A percentile compares a stretch with the other conserved stretches of the same genome.
These are phyloP conservation scores for Acmispon strigosus DNA, from an alignment of 306 rosid genomes.

Conservation along the genomic window DNA sequence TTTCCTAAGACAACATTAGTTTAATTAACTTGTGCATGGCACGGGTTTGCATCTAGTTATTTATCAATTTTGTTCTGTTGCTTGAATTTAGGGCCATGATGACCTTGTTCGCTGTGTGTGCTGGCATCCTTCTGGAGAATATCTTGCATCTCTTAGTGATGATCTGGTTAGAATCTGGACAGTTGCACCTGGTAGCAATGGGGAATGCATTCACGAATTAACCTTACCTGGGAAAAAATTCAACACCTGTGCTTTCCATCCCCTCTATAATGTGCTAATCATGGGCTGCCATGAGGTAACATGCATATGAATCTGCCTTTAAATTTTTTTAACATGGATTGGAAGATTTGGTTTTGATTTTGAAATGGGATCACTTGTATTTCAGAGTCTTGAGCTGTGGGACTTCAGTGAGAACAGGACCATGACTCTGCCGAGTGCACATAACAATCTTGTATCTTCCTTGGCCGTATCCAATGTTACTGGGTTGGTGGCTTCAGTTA, in stretches of 20 bases:
- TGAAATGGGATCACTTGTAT: background rate
- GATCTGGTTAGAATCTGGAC: slow-evolving; percentile 59
- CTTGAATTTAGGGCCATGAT: slow-evolving; percentile 61
- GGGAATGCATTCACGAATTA: slow-evolving; percentile 46
- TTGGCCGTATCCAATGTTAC: slow-evolving; percentile 50
- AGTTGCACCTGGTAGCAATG: slow-evolving; percentile 42
- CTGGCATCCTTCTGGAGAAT: slow-evolving; percentile 69
- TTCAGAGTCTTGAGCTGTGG: slow-evolving; percentile 68
- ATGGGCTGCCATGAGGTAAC: slow-evolving; percentile 57
- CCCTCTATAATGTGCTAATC: slow-evolving; percentile 43
- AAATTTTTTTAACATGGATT: background rate
- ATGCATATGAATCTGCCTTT: background rate
- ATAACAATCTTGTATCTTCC: slow-evolving; percentile 52
- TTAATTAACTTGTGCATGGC: too few species aligned
- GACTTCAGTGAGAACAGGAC: slow-evolving; percentile 50
- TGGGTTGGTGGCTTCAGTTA: slow-evolving; percentile 67
- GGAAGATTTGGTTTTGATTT: background rate
- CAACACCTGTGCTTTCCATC: slow-evolving; percentile 61
- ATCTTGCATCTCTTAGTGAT: slow-evolving; percentile 70
- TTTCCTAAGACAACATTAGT: too few species aligned
- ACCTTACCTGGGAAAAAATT: slow-evolving; percentile 37
- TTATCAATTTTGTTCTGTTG: background rate
- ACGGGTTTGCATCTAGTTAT: background rate
- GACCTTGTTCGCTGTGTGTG: slow-evolving; percentile 46
- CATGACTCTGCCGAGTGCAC: slow-evolving; percentile 38